Evolutionary conservation across 2,329 filamentous ascomycete genomes (phyloP).

Genomic region (Xylariaceae sp.): DNA sequence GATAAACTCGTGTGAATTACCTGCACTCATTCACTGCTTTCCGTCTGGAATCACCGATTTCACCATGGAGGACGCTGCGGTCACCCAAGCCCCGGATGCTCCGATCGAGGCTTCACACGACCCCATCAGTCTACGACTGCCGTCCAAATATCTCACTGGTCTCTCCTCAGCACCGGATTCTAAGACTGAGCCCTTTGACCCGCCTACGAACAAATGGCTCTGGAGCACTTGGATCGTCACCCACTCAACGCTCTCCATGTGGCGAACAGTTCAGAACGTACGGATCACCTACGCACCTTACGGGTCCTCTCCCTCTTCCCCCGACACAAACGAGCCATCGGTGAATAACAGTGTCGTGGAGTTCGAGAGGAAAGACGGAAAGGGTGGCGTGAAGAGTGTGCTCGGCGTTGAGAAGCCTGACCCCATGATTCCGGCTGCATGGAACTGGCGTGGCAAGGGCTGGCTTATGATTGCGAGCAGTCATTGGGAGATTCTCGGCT

Average conservation of each 20-base stretch:
- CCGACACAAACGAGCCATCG: conserved; percentile 34
- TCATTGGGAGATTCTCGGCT: conserved; percentile 79
- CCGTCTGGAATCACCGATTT: not conserved
- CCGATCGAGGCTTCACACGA: conserved; percentile 10
- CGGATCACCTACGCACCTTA: conserved; percentile 63
- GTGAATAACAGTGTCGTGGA: conserved; percentile 67
- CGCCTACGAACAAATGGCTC: conserved; percentile 55
- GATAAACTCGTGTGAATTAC: too few relatives aligned
- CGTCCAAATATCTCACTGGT: conserved; percentile 43
- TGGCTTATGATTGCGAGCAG: conserved; percentile 65
- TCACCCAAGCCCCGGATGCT: not conserved
- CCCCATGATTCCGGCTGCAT: conserved; percentile 38
- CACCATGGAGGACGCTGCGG: conserved; percentile 21
- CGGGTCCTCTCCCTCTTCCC: not conserved
- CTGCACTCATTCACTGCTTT: not conserved
- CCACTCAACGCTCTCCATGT: conserved; percentile 73
- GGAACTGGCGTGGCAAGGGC: conserved; percentile 76
- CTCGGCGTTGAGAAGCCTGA: conserved; percentile 57
- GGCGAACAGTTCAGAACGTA: conserved; percentile 74
- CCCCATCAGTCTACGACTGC: conserved; percentile 38
- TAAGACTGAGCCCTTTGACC: conserved; percentile 30
- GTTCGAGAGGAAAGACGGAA: conserved; percentile 40
- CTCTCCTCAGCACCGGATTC: conserved; percentile 25
- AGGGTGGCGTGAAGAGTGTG: conserved; percentile 53
- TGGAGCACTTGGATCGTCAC: conserved; percentile 67